Base-by-base conservation (phyloP, 345 rosid species). In the Populus simonii region DNA sequence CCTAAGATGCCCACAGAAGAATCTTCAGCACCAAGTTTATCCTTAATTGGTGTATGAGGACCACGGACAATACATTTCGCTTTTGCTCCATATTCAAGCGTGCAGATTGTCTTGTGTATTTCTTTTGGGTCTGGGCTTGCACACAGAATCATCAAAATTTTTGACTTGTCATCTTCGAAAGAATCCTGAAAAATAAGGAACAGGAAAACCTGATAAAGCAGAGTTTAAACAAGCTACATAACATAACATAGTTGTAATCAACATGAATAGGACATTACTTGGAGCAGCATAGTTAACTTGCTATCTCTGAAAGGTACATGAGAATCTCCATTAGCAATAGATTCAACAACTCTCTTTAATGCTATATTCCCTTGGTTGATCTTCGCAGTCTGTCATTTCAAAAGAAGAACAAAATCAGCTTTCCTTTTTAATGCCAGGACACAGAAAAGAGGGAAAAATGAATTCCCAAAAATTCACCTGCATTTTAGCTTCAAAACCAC, bases 271-370 rank as follows among this genome's bases (percentile, higher is more conserved):
- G 23, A 27, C 9, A 31, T 82, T 71, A 92, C 99, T 92, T 96
- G 99, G 39, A 96, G 89, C 78, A 96, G 87, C 99, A 96, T 93
- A 0, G 99, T 96, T 73, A 96, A 81, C 80, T 93, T 96, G 86
- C 99, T 96, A 81, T 96, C 99, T 83, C 99, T 90, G 72, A 96
- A 96, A 66, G 99, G 99, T 18, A 96, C 99, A 49, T 96, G 99
- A 62, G 99, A 92, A 83, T 93, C 99, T 66, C 98, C 98, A 88
- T 96, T 96, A 62, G 99, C 98, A 75, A 96, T 96, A 18, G 99
- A 96, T 70, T 96, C 99, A 20, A 96, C 99, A 16, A 96, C 99
- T 84, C 99, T 90, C 83, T 92, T 96, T 76, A 96, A 75, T 47
- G 99, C 98, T 75, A 87, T 90, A 80, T 96, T 96, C 13, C 99